Conservation (phyloP, 768 basidiomycete genomes). For the Tubosaeta brunneosetosa region DNA sequence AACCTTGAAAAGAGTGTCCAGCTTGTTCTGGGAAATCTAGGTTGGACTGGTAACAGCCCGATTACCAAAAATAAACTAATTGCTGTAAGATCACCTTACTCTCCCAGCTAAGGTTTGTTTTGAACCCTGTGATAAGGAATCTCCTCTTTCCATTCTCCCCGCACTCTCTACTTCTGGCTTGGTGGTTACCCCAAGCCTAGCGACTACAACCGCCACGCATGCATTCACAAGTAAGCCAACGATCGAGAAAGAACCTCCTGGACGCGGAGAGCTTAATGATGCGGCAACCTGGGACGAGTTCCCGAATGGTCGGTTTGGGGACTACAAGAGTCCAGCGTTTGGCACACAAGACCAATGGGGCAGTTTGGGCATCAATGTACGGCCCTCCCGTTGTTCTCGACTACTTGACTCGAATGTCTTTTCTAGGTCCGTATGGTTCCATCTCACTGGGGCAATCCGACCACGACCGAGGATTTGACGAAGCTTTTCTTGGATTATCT, state of each 20-base stretch:
- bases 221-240: conserved; percentile 47
- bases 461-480: conserved; percentile 62
- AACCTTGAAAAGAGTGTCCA: conserved; percentile 96
- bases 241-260: conserved; percentile 49
- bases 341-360: conserved; percentile 80
- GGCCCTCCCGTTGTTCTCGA: conserved; percentile 8
- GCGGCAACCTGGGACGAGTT: conserved; percentile 91
- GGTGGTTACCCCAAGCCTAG: conserved; percentile 60
- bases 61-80: conserved; percentile 60
- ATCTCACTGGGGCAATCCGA: conserved; percentile 70
- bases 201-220: conserved; percentile 57
- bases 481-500: conserved; percentile 78
- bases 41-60: conserved; percentile 57
- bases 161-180: conserved; percentile 32
- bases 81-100: conserved; percentile 38
- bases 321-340: conserved; percentile 95
- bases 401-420: background rate
- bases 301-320: conserved; percentile 97
- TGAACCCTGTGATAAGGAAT: conserved; percentile 34
- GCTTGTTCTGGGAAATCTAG: conserved; percentile 72
- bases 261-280: conserved; percentile 70
- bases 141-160: conserved; percentile 30
- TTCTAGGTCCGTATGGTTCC: conserved; percentile 57
- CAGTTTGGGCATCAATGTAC: conserved; percentile 56
- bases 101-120: background rate